These are phyloP conservation scores for Colletotrichum spinosum DNA, from an alignment of 2,329 filamentous ascomycete genomes.

Conservation along the genomic window DNA sequence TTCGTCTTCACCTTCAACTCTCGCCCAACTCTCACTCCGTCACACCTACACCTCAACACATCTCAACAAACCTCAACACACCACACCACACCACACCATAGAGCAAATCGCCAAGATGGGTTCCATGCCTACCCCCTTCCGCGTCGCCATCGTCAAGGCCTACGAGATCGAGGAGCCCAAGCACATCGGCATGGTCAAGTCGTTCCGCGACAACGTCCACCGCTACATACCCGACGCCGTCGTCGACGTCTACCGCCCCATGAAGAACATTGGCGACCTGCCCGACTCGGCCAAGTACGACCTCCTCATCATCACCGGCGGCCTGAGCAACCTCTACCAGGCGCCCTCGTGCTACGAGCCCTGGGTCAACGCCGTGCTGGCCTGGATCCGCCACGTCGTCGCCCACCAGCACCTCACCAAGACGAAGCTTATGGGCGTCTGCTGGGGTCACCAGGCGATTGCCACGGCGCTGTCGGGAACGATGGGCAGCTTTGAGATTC, in stretches of 20 bases:
- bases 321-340: slow-evolving; percentile 32
- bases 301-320: slow-evolving; percentile 31
- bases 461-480: slow-evolving; percentile 20
- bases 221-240: slow-evolving; percentile 24
- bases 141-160: slow-evolving; percentile 33
- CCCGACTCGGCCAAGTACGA: slow-evolving; percentile 22
- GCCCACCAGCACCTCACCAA: slow-evolving; percentile 21
- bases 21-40: background rate
- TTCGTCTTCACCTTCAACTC: no score
- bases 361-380: slow-evolving; percentile 26
- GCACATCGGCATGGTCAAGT: slow-evolving; percentile 29
- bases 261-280: slow-evolving; percentile 17
- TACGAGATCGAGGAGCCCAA: slow-evolving; percentile 34
- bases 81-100: no score
- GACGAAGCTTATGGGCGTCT: slow-evolving; percentile 27
- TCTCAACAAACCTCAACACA: no score
- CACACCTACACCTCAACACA: no score
- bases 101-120: slow-evolving; percentile 4
- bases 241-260: slow-evolving; percentile 21
- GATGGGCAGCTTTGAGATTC: slow-evolving; percentile 27
- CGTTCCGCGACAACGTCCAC: slow-evolving; percentile 24
- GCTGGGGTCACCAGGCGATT: slow-evolving; percentile 33
- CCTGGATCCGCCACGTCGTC: slow-evolving; percentile 28
- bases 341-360: slow-evolving; percentile 20
- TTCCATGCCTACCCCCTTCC: slow-evolving; percentile 22